A percentile compares a stretch with the other conserved stretches of the same genome.
phyloP scores from a whole-genome alignment of 148 eudicot genomes.

The Arbutus unedo region DNA sequence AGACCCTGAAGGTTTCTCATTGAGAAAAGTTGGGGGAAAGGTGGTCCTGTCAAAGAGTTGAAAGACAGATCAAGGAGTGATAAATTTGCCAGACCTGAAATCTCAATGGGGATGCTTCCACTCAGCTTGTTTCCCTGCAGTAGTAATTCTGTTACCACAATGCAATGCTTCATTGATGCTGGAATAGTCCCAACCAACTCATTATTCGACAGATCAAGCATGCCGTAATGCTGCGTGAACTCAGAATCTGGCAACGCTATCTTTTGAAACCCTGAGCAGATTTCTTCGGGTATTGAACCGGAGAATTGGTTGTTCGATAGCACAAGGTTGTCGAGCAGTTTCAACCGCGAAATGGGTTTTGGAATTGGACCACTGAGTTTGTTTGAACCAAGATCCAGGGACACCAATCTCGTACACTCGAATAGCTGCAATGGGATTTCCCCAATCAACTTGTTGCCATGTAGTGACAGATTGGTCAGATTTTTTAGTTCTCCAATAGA shows the following conservation, averaged over 20 bases:
- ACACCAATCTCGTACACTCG: slow-evolving; percentile 62
- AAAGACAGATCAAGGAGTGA: slow-evolving; percentile 65
- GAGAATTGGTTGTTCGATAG: slow-evolving; percentile 62
- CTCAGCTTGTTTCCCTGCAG: slow-evolving; percentile 64
- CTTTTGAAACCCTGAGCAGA: slow-evolving; percentile 77
- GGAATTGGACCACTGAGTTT: slow-evolving; percentile 63
- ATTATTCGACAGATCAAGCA: slow-evolving; percentile 88
- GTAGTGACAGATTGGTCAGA: slow-evolving; percentile 80
- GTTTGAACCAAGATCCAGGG: slow-evolving; percentile 76
- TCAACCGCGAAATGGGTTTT: slow-evolving; percentile 50
- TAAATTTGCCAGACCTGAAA: slow-evolving; percentile 52
- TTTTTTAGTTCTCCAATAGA: slow-evolving; percentile 64
- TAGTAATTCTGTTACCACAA: slow-evolving; percentile 49
- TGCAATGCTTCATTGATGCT: slow-evolving; percentile 54
- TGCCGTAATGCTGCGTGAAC: slow-evolving; percentile 80
- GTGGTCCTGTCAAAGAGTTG: slow-evolving; percentile 59
- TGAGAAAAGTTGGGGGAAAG: slow-evolving; percentile 39
- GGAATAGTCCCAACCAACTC: slow-evolving; percentile 73
- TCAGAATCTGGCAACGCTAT: slow-evolving; percentile 84
- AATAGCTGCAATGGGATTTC: slow-evolving; percentile 67
- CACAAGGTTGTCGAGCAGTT: slow-evolving; percentile 72
- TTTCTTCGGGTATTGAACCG: slow-evolving; percentile 78
- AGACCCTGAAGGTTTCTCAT: slow-evolving; percentile 80
- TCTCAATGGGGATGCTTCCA: slow-evolving; percentile 62
- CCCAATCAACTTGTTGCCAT: slow-evolving; percentile 68